phyloP scores from a whole-genome alignment of 2,329 filamentous ascomycete species.

The Colletotrichum zoysiae region DNA sequence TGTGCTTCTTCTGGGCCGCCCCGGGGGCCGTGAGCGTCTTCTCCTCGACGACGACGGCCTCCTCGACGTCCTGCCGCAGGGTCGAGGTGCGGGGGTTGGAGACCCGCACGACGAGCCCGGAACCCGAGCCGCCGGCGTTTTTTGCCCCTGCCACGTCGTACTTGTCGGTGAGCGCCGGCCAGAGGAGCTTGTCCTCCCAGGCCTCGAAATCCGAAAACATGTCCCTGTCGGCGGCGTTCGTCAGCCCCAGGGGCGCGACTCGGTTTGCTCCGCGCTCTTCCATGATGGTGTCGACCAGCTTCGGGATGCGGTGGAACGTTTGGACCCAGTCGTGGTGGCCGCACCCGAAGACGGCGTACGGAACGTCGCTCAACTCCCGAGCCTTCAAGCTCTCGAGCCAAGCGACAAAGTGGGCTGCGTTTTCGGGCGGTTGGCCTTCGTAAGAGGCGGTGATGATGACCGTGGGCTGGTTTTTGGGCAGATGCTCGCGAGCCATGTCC shows the following conservation, averaged over 20 bases:
- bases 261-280: constrained; percentile 51
- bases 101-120: constrained; percentile 61
- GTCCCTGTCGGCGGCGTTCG: constrained; percentile 72
- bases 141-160: constrained; percentile 60
- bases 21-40: constrained; percentile 61
- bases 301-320: constrained; percentile 78
- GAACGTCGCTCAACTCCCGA: constrained; percentile 65
- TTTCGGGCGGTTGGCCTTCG: constrained; percentile 78
- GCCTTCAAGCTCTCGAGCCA: constrained; percentile 68
- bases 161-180: constrained; percentile 62
- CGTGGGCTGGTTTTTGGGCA: constrained; percentile 69
- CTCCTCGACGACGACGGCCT: constrained; percentile 68
- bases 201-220: constrained; percentile 76
- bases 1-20: constrained; percentile 70
- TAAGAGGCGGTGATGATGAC: constrained; percentile 76
- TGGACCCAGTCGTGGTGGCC: constrained; percentile 67
- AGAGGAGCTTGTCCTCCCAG: constrained; percentile 72
- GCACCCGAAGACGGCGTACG: constrained; percentile 77
- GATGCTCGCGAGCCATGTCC: constrained; percentile 67
- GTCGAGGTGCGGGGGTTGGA: constrained; percentile 66
- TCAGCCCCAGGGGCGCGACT: constrained; percentile 62
- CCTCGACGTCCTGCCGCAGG: constrained; percentile 70
- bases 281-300: constrained; percentile 68
- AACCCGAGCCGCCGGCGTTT: constrained; percentile 33
- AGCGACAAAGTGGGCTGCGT: constrained; percentile 73